Percentiles rank a stretch among this genome's conserved stretches.
Conservation (phyloP, 2,329 filamentous ascomycete genomes). For the Neofusicoccum sp. region DNA sequence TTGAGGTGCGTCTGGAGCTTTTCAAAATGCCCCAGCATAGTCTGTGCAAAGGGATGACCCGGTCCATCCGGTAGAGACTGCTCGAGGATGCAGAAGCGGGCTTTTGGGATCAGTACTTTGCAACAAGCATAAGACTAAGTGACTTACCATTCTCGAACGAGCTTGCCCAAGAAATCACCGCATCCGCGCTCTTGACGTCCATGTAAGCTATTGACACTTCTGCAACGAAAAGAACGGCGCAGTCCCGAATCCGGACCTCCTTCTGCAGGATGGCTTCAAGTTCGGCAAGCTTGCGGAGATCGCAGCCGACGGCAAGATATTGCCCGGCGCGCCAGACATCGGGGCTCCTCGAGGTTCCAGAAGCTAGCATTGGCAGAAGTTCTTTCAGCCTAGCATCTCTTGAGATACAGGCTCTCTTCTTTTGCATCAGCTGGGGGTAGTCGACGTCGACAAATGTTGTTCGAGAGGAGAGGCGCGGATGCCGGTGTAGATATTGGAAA, state of each 20-base stretch:
- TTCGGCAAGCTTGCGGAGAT: conserved; percentile 65
- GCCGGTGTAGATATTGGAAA: conserved; percentile 74
- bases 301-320: conserved; percentile 79
- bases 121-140: neutral
- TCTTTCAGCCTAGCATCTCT: conserved; percentile 54
- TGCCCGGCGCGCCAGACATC: conserved; percentile 53
- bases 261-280: conserved; percentile 60
- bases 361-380: conserved; percentile 28
- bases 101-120: conserved; percentile 40
- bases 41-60: conserved; percentile 78
- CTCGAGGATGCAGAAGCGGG: conserved; percentile 82
- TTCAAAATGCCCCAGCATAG: conserved; percentile 80
- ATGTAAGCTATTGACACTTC: conserved; percentile 93
- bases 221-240: conserved; percentile 73
- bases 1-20: conserved; percentile 78
- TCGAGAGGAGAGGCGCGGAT: conserved; percentile 57
- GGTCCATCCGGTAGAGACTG: conserved; percentile 78
- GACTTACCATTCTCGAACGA: conserved; percentile 63
- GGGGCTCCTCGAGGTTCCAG: conserved; percentile 29
- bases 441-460: conserved; percentile 80
- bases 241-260: conserved; percentile 58
- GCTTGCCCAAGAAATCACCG: conserved; percentile 75
- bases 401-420: conserved; percentile 67
- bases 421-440: conserved; percentile 74
- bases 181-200: conserved; percentile 70